Base-by-base conservation (phyloP, 2,329 filamentous ascomycete species). In the Apiospora malaysiana region DNA sequence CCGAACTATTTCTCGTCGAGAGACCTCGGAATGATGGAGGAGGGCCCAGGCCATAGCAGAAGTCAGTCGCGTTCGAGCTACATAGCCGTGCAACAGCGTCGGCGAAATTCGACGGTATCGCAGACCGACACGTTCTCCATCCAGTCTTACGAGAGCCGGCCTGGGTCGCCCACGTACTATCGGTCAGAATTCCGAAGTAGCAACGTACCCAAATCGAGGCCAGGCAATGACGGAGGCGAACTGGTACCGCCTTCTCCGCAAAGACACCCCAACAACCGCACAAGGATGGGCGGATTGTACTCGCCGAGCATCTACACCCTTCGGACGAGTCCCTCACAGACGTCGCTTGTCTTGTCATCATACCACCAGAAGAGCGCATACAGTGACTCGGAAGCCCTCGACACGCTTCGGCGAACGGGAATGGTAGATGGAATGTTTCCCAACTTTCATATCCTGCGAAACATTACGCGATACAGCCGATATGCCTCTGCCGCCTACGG, bases 401-500 rank as follows among this genome's bases (percentile, higher is more conserved):
- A 83, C 56, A 84, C 81, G 0, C 81, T 90, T 2, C 82, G 86
- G 1, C 81, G 81, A 42, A 87, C 87, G 1, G 89, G 90, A 0
- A 84, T 82, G 66, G 83, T 91, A 1, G 84, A 87, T 45, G 88
- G 88, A 0, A 85, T 89, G 67, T 92, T 91, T 68, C 90, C 90
- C 0, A 79, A 83, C 5, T 85, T 85, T 43, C 90, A 91, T 74
- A 82, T 92, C 9, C 81, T 91, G 12, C 84, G 85, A 43, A 92
- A 91, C 75, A 88, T 92, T 32, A 87, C 87, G 2, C 84, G 90
- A 46, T 92, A 91, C 72, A 90, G 92, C 82, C 85, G 88, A 3
- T 92, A 91, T 75, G 89, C 90, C 1, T 91, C 90, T 1, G 90
- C 90, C 0, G 89, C 89, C 0, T 92, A 92, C 70, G 90, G 90